Base-by-base conservation (phyloP, 257 asterid species). In the Hygrophila difformis region DNA sequence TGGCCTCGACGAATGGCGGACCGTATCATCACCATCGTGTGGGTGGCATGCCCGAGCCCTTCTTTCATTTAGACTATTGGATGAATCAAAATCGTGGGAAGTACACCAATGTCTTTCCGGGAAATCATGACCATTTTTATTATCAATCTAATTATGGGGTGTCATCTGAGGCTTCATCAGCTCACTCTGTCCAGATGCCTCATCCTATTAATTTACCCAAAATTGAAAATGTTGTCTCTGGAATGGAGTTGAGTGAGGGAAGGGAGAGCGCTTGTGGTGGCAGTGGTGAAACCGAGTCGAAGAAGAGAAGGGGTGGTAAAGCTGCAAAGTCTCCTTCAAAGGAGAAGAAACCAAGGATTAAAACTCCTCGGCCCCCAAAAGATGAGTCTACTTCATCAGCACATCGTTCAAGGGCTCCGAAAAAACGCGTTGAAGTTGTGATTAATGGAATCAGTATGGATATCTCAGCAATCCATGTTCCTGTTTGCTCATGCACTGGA, bases 401-500 rank as follows among this genome's bases (percentile, higher is more conserved):
- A 31, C 73, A 61, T 45, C 77, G 79, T 12, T 69, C 80, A 16
- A 77, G 87, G 70, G 75, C 81, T 51, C 93, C 94, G 47, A 86
- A 80, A 72, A 79, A 74, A 60, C 67, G 74, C 15, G 89, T 86
- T 5, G 94, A 82, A 63, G 71, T 86, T 19, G 43, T 77, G 13
- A 79, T 86, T 24, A 86, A 82, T 35, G 96, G 96, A 23, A 61
- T 62, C 17, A 64, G 48, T 51, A 70, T 86, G 93, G 96, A 86
- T 47, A 69, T 82, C 47, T 79, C 96, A 0, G 82, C 67, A 49
- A 68, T 86, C 41, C 82, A 94, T 9, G 68, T 75, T 12, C 96
- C 96, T 0, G 62, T 82, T 55, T 86, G 96, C 68, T 79, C 96
- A 10, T 86, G 94, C 69, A 86, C 96, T 7, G 94, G 94, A 19